phyloP scores from a whole-genome alignment of 768 basidiomycete genomes.

The Hygrocybe punicea region DNA sequence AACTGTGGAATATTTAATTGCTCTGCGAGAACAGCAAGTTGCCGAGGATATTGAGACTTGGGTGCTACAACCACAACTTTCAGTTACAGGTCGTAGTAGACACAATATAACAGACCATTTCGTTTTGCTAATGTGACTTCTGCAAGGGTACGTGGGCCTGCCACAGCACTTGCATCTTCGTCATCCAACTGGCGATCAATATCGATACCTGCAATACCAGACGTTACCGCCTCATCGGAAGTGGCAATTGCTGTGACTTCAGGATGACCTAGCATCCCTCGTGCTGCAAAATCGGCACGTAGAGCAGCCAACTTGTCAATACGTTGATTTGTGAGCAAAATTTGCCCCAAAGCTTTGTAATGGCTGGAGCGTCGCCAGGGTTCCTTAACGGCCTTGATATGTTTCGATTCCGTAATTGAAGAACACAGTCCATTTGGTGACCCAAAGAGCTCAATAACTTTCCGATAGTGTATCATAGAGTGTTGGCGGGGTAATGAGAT shows the following conservation, averaged over 20 bases:
- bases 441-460: slow-evolving; percentile 17
- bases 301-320: slow-evolving; percentile 20
- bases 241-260: not conserved
- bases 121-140: no score
- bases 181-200: no score
- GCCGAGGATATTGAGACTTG: not conserved
- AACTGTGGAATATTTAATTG: slow-evolving; percentile 15
- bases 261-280: slow-evolving; percentile 14
- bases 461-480: slow-evolving; percentile 12
- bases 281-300: slow-evolving; percentile 13
- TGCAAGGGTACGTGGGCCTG: no score
- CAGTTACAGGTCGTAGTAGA: no score
- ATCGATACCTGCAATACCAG: not conserved
- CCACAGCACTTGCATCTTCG: no score
- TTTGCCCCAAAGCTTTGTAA: slow-evolving; percentile 8
- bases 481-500: not conserved
- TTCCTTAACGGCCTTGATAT: slow-evolving; percentile 26
- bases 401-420: slow-evolving; percentile 24
- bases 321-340: slow-evolving; percentile 14
- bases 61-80: no score
- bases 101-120: no score
- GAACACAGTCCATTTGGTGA: slow-evolving; percentile 23
- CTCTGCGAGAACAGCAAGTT: slow-evolving; percentile 1
- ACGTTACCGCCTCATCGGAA: not conserved
- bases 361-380: slow-evolving; percentile 22